Conservation (phyloP, 2,329 filamentous ascomycete genomes). For the Rasamsonia emersonii region DNA sequence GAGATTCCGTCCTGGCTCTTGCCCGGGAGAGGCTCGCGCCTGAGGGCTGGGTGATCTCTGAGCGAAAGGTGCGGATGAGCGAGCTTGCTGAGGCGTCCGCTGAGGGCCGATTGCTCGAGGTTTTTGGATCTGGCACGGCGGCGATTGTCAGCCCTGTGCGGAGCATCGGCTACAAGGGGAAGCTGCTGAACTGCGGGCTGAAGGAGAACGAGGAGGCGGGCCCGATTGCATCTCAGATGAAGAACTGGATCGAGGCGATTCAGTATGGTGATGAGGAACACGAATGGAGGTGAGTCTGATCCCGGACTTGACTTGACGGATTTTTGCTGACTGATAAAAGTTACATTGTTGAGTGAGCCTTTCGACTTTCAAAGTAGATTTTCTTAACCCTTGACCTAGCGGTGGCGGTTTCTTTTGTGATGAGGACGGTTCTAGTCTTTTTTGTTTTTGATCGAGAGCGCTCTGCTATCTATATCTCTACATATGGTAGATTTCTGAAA, state of each 20-base stretch:
- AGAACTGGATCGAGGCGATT: conserved; percentile 91
- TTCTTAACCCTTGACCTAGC: too few relatives aligned
- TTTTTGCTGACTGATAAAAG: neutral
- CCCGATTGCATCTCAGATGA: conserved; percentile 75
- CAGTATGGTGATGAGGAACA: conserved; percentile 93
- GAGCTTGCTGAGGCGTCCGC: conserved; percentile 72
- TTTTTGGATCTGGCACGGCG: conserved; percentile 88
- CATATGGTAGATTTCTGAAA: too few relatives aligned
- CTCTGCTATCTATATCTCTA: too few relatives aligned
- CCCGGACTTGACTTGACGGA: neutral
- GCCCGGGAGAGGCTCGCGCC: conserved; percentile 74
- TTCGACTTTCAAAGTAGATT: neutral
- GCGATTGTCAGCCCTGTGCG: conserved; percentile 88
- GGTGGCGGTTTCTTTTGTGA: too few relatives aligned
- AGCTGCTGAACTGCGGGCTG: conserved; percentile 74
- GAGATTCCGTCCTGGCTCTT: conserved; percentile 81
- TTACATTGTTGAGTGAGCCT: neutral
- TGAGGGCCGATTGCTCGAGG: conserved; percentile 82
- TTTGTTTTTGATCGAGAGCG: too few relatives aligned
- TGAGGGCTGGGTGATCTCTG: conserved; percentile 78
- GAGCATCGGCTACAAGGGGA: conserved; percentile 79
- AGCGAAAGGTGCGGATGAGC: conserved; percentile 87
- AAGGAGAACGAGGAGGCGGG: conserved; percentile 76
- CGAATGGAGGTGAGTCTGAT: conserved; percentile 65
- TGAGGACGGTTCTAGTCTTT: too few relatives aligned